These are phyloP conservation scores for Dictyostelium purpureum DNA, from an alignment of 78 protist genomes.

Conservation along the genomic window DNA sequence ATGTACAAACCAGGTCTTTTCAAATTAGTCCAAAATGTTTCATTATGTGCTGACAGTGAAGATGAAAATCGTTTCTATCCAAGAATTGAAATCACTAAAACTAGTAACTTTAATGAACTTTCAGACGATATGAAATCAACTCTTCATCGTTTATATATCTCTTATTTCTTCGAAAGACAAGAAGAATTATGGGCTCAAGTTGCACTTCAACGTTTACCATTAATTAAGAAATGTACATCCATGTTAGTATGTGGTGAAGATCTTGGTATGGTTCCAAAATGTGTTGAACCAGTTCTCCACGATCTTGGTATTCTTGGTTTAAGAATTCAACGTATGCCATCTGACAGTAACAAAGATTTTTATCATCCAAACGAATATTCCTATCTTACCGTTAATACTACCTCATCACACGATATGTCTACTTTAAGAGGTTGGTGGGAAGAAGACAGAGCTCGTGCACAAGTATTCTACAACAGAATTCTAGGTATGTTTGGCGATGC, in stretches of 20 bases:
- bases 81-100: slow-evolving; percentile 75
- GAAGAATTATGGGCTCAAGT: slow-evolving; percentile 80
- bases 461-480: slow-evolving; percentile 61
- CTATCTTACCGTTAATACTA: slow-evolving; percentile 82
- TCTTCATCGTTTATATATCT: slow-evolving; percentile 61
- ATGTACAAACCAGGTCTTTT: slow-evolving; percentile 78
- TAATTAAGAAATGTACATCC: slow-evolving; percentile 51
- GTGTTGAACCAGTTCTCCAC: slow-evolving; percentile 74
- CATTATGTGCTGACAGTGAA: neutral
- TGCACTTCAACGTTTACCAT: slow-evolving; percentile 79
- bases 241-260: slow-evolving; percentile 94
- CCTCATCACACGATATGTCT: slow-evolving; percentile 88
- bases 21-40: slow-evolving; percentile 51
- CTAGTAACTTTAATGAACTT: slow-evolving; percentile 69
- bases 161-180: slow-evolving; percentile 81
- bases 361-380: slow-evolving; percentile 61
- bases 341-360: slow-evolving; percentile 55
- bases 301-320: slow-evolving; percentile 74
- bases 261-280: slow-evolving; percentile 87
- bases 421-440: slow-evolving; percentile 88
- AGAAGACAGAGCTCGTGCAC: slow-evolving; percentile 77
- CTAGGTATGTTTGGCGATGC: slow-evolving; percentile 79
- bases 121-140: slow-evolving; percentile 53
- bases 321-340: slow-evolving; percentile 83
- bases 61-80: slow-evolving; percentile 70